phyloP scores from a whole-genome alignment of 495 filamentous ascomycete species.

The Aspergillus affinis region DNA sequence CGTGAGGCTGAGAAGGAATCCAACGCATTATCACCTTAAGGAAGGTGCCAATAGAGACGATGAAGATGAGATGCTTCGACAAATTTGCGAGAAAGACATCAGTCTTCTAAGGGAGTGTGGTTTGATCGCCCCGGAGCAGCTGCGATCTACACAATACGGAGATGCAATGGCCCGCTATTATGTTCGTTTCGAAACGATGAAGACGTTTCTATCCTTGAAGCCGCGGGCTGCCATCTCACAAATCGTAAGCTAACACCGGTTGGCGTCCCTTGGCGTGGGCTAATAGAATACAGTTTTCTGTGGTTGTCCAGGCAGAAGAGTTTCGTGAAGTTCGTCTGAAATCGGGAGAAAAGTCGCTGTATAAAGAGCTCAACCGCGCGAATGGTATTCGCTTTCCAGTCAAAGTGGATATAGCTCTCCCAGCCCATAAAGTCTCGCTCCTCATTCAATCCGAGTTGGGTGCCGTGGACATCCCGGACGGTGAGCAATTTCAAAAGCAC shows the following conservation, averaged over 20 bases:
- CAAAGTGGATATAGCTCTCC: slow-evolving; percentile 68
- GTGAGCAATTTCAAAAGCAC: slow-evolving; percentile 60
- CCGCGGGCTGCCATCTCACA: slow-evolving; percentile 61
- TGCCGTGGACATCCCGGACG: slow-evolving; percentile 65
- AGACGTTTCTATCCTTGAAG: slow-evolving; percentile 63
- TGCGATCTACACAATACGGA: slow-evolving; percentile 75
- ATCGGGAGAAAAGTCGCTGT: slow-evolving; percentile 68
- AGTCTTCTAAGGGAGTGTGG: slow-evolving; percentile 60
- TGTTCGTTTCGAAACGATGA: slow-evolving; percentile 90
- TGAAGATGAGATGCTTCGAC: slow-evolving; percentile 69
- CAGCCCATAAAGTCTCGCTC: slow-evolving; percentile 83
- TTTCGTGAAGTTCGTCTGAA: slow-evolving; percentile 78
- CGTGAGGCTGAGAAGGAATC: slow-evolving; percentile 78
- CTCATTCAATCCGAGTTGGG: slow-evolving; percentile 82
- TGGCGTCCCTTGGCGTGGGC: slow-evolving; percentile 4
- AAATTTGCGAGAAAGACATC: slow-evolving; percentile 81
- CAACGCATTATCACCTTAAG: slow-evolving; percentile 72
- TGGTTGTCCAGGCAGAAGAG: slow-evolving; percentile 70
- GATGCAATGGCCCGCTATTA: slow-evolving; percentile 93
- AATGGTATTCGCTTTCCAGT: slow-evolving; percentile 73
- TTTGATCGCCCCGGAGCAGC: slow-evolving; percentile 53
- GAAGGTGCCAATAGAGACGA: slow-evolving; percentile 52
- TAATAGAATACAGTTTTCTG: slow-evolving; percentile 57
- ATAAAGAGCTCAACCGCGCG: slow-evolving; percentile 79
- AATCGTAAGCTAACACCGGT: slow-evolving; percentile 57